Evolutionary conservation across 2,329 filamentous ascomycete species (phyloP).

Genomic region (Lasiodiplodia sp.): DNA sequence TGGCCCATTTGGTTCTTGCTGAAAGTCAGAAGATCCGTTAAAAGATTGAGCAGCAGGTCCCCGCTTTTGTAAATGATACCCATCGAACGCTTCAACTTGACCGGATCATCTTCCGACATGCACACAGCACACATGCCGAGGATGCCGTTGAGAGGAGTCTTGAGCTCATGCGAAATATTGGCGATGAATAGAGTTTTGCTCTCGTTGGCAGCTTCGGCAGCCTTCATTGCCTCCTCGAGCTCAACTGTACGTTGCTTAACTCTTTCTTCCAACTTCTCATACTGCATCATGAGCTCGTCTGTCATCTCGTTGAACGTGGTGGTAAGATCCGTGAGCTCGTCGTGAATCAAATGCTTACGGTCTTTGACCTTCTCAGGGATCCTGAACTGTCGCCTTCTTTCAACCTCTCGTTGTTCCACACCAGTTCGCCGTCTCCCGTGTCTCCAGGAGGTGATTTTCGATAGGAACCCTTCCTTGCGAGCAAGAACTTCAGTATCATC

Average conservation of each 20-base stretch:
- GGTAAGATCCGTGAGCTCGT: slow-evolving; percentile 85
- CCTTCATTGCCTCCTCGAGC: slow-evolving; percentile 87
- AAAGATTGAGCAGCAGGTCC: slow-evolving; percentile 81
- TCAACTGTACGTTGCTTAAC: slow-evolving; percentile 84
- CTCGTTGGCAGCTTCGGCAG: slow-evolving; percentile 92
- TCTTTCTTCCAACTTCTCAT: slow-evolving; percentile 81
- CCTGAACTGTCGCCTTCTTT: slow-evolving; percentile 69
- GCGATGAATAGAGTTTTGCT: slow-evolving; percentile 98
- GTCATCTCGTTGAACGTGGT: slow-evolving; percentile 93
- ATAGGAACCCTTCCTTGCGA: slow-evolving; percentile 55
- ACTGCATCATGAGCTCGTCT: slow-evolving; percentile 87
- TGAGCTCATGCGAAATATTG: slow-evolving; percentile 87
- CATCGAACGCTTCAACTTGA: slow-evolving; percentile 80
- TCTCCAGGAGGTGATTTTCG: slow-evolving; percentile 44
- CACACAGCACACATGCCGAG: slow-evolving; percentile 92
- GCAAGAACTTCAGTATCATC: slow-evolving; percentile 56
- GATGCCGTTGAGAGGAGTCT: slow-evolving; percentile 92
- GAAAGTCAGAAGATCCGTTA: slow-evolving; percentile 90
- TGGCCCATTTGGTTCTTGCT: slow-evolving; percentile 89
- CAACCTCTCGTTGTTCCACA: slow-evolving; percentile 48
- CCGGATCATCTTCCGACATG: slow-evolving; percentile 86
- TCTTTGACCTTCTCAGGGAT: slow-evolving; percentile 85
- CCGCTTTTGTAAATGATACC: slow-evolving; percentile 89
- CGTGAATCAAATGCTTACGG: slow-evolving; percentile 76
- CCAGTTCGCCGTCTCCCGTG: slow-evolving; percentile 41